Base-by-base conservation (phyloP, 768 basidiomycete genomes). In the Tulasnella sp. region DNA sequence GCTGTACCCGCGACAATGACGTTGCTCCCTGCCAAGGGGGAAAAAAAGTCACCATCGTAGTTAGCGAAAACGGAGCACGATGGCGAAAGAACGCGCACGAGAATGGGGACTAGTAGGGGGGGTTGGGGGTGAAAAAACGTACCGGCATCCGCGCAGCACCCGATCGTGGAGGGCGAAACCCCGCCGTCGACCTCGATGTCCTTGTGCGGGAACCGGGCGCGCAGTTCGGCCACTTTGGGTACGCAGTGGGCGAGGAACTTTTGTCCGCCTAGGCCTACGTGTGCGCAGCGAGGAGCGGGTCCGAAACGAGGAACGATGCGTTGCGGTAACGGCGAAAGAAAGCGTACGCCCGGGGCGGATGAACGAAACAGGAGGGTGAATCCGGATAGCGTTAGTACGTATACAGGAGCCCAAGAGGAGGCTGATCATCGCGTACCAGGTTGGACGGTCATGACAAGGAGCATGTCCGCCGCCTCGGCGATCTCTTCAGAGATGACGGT, bases 161-260 rank as follows among this genome's bases (percentile, higher is more conserved):
- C 90, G 73, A 97, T 86, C 3, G 94, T 98, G 75, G 89, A 90
- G 4, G 92, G 91, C 8, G 94, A 91, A 22, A 99, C 91, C 41
- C 97, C 97, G 37, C 97, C 97, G 79, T 99, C 97, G 68, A 99
- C 97, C 80, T 99, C 94, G 73, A 99, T 98, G 78, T 98, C 93
- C 80, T 92, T 97, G 72, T 89, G 83, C 5, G 95, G 95, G 83
- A 97, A 98, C 35, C 95, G 87, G 40, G 84, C 83, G 16, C 97
- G 90, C 72, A 99, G 88, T 78, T 97, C 94, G 22, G 89, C 82
- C 16, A 98, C 95, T 82, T 99, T 98, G 75, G 91, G 89, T 34
- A 98, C 88, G 78, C 95, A 98, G 76, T 91, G 86, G 9, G 93
- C 90, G 76, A 97, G 82, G 80, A 99, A 98, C 80, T 96, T 98